Evolutionary conservation across 2,329 filamentous ascomycete genomes (phyloP), one percentile per base, ranked within the genome.

Genomic region (Aureobasidium sp.): DNA sequence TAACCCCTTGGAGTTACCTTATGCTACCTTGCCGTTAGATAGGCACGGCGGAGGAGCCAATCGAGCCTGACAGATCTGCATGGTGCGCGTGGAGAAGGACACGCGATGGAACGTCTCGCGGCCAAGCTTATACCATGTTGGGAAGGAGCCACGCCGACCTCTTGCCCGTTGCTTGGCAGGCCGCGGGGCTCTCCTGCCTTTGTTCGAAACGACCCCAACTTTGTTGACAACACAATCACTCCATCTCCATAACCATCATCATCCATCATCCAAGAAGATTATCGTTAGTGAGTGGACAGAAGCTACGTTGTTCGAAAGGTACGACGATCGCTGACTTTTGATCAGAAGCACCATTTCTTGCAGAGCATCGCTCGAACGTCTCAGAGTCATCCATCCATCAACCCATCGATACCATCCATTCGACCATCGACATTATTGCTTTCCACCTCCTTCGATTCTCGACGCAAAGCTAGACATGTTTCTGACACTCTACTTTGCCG

Each of bases 61-160:
- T 57, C 37, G 49, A 51, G 49, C 34, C 29, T 14, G 34, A 39
- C n/a, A 21, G 39, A 44, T 57, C 34, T 13, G 16, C 53, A 42
- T 29, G 27, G 21, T 44, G 30, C 16, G 41, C 29, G 50, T 54
- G 50, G 50, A 16, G 50, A 42, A 54, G 25, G 3, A 32, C 29
- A 39, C 37, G 48, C 36, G 50, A 42, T 32, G 14, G 21, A 51
- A n/a, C 50, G 42, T 42, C 9, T 42, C 50, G 21, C 50, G 50
- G 50, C 50, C 50, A 54, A 54, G 50, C 50, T 54, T 54, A 54
- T 30, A 14, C 50, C 50, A n/a, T 32, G 14, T 42, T 54, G 50
- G 50, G 50, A 36, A 54, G 50, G 50, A 37, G 50, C 34, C 14
- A 50, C 10, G 34, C 8, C 49, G 34, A 25, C 6, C 30, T 5